phyloP scores from a whole-genome alignment of 371 early-diverging fungal genomes.

The Saksenaea oblongispora region DNA sequence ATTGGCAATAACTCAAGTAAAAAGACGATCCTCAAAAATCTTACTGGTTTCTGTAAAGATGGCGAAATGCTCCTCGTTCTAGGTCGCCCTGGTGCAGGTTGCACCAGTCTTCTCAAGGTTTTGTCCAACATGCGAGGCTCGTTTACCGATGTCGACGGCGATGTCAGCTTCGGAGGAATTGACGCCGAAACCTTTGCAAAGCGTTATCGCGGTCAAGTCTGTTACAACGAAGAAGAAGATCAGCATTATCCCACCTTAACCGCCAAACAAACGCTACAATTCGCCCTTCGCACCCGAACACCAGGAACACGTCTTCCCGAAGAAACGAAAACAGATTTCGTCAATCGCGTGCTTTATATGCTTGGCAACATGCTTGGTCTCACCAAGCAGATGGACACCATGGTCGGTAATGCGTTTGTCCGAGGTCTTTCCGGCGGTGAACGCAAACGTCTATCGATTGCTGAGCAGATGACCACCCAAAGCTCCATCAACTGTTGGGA shows the following conservation, averaged over 20 bases:
- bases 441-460: conserved; percentile 85
- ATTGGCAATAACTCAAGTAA: background rate
- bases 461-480: conserved; percentile 79
- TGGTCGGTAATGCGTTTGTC: conserved; percentile 80
- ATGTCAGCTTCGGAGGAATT: conserved; percentile 43
- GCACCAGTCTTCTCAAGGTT: conserved; percentile 51
- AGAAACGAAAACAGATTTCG: conserved; percentile 23
- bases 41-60: conserved; percentile 43
- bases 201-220: conserved; percentile 44
- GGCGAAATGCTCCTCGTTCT: conserved; percentile 61
- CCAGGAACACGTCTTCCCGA: conserved; percentile 32
- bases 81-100: conserved; percentile 56
- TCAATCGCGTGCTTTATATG: conserved; percentile 35
- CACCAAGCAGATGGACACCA: conserved; percentile 70
- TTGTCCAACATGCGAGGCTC: conserved; percentile 43
- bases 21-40: conserved; percentile 29
- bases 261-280: conserved; percentile 49
- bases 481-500: conserved; percentile 79
- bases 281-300: conserved; percentile 50
- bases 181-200: conserved; percentile 32
- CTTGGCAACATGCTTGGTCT: conserved; percentile 66
- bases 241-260: conserved; percentile 49
- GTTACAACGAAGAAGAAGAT: conserved; percentile 56
- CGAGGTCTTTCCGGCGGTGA: conserved; percentile 89
- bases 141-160: conserved; percentile 41